Percentiles rank a stretch among this genome's conserved stretches.
phyloP scores from a whole-genome alignment of 2,329 filamentous ascomycete genomes.

The Apiospora koreana region DNA sequence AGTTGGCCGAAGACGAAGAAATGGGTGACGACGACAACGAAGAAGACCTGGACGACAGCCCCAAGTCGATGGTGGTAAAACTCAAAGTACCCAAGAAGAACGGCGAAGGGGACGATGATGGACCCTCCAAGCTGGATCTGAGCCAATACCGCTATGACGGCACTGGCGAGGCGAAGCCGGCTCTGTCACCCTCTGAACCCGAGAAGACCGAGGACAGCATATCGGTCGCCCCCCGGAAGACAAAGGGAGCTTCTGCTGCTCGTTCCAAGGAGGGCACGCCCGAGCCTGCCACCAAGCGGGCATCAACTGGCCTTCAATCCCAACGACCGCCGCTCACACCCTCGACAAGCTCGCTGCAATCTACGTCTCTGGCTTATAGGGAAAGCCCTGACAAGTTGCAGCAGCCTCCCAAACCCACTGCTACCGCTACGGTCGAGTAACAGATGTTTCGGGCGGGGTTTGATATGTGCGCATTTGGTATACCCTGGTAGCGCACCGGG shows the following conservation, averaged over 20 bases:
- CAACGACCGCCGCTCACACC: constrained; percentile 30
- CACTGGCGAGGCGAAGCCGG: constrained; percentile 10
- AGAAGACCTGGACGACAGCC: constrained; percentile 46
- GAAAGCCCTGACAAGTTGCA: constrained; percentile 59
- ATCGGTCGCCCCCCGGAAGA: constrained; percentile 27
- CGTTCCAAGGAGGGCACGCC: constrained; percentile 28
- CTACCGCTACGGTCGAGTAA: not conserved
- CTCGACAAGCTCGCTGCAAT: constrained; percentile 30
- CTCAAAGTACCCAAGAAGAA: constrained; percentile 51
- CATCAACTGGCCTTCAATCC: constrained; percentile 10
- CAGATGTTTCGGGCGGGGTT: not conserved
- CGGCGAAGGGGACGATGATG: constrained; percentile 38
- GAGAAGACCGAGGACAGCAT: constrained; percentile 32
- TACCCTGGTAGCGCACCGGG: not conserved
- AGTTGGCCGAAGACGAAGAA: constrained; percentile 50
- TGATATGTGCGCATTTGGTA: not conserved
- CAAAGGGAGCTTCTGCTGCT: not conserved
- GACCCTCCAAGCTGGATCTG: constrained; percentile 30
- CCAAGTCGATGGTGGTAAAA: constrained; percentile 72
- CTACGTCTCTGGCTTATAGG: constrained; percentile 57
- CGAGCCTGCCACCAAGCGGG: constrained; percentile 16
- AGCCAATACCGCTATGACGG: constrained; percentile 32
- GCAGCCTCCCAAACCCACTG: constrained; percentile 6
- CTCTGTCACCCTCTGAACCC: constrained; percentile 6
- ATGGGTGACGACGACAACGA: constrained; percentile 47